Base-by-base conservation (phyloP, 331 rosid species). In the Malus hybrid region DNA sequence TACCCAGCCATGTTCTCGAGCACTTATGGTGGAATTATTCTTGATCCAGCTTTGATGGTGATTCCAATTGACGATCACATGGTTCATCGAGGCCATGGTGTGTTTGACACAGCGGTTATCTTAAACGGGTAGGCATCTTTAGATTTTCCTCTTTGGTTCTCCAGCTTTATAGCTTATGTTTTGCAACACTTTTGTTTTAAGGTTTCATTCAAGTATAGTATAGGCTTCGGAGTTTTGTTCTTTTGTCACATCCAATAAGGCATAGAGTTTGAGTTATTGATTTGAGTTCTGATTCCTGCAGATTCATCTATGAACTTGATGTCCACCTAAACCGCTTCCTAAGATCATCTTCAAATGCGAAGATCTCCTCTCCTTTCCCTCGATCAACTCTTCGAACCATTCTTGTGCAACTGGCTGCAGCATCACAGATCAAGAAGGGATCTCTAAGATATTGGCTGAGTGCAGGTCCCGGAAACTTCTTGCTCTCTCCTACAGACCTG, bases 1-100 rank as follows among this genome's bases (percentile, higher is more conserved):
- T 91, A 87, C 77, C 91, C 95, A 7, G 97, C 97, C 31, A 91
- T 91, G 97, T 91, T 85, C 75, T 91, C 97, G 69, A 91, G 99
- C 81, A 34, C 84, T 75, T 88, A 81, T 81, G 99, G 97, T 68
- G 99, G 99, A 65, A 90, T 94, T 74, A 83, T 83, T 77, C 93
- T 88, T 71, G 99, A 92, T 83, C 99, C 97, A 24, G 89, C 95
- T 62, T 9, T 91, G 93, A 91, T 91, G 97, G 86, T 85, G 29
- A 82, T 91, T 78, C 97, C 95, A 66, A 77, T 91, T 1, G 95
- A 91, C 64, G 97, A 91, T 86, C 97, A 91, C 87, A 91, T 91
- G 97, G 93, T 91, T 62, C 97, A 91, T 78, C 82, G 97, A 27
- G 95, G 97, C 29, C 97, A 91, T 72, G 95, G 97, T 50, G 97